phyloP scores from a whole-genome alignment of 768 basidiomycete species.

The Termitomyces heimii region DNA sequence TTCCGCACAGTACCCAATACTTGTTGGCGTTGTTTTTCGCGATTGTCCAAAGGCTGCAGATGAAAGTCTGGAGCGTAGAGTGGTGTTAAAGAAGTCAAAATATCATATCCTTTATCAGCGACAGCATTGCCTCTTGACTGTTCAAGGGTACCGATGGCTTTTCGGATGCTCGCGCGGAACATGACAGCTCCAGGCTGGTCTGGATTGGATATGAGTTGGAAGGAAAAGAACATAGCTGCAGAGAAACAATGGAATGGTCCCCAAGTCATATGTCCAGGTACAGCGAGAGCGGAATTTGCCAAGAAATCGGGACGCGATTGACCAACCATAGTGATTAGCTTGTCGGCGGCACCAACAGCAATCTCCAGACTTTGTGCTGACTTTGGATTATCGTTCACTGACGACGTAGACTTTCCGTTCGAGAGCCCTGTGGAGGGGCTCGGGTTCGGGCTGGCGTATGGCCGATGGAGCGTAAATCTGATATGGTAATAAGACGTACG shows the following conservation, averaged over 20 bases:
- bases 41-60: slow-evolving; percentile 37
- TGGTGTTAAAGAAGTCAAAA: slow-evolving; percentile 66
- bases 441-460: slow-evolving; percentile 48
- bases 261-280: slow-evolving; percentile 82
- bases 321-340: slow-evolving; percentile 70
- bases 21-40: slow-evolving; percentile 55
- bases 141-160: slow-evolving; percentile 60
- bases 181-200: slow-evolving; percentile 74
- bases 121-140: slow-evolving; percentile 59
- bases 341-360: slow-evolving; percentile 71
- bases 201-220: slow-evolving; percentile 76
- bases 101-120: slow-evolving; percentile 70
- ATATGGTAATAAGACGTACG: slow-evolving; percentile 76
- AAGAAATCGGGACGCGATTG: slow-evolving; percentile 75
- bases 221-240: slow-evolving; percentile 89
- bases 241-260: slow-evolving; percentile 81
- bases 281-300: slow-evolving; percentile 58
- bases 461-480: slow-evolving; percentile 79
- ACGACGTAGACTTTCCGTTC: slow-evolving; percentile 20
- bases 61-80: slow-evolving; percentile 66
- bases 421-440: slow-evolving; percentile 17
- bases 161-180: slow-evolving; percentile 71
- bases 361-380: slow-evolving; percentile 61
- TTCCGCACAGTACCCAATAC: slow-evolving; percentile 66
- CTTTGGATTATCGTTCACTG: slow-evolving; percentile 32